Percentiles rank a stretch among this genome's conserved stretches.
These are phyloP conservation scores for Allantophomopsis lycopodina DNA, from an alignment of 2,329 filamentous ascomycete genomes.

Conservation along the genomic window DNA sequence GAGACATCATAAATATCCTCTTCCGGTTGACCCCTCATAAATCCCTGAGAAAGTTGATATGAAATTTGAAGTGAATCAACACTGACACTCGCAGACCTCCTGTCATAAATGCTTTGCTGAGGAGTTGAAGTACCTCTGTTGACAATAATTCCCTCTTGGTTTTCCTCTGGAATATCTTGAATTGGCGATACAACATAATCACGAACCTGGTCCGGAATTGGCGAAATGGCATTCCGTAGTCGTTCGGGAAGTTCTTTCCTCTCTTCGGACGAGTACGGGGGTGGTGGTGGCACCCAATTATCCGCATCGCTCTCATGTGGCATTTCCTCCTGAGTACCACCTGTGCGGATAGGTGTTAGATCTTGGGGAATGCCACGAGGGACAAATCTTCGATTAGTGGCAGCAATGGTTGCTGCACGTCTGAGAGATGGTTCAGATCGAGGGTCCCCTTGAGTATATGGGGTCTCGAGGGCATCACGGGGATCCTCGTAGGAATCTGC, in stretches of 20 bases:
- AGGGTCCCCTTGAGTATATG: constrained; percentile 60
- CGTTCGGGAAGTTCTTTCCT: constrained; percentile 19
- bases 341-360: constrained; percentile 48
- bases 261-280: constrained; percentile 59
- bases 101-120: no score
- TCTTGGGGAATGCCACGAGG: constrained; percentile 39
- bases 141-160: no score
- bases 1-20: constrained; percentile 20
- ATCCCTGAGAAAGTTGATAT: no score
- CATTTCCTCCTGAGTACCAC: constrained; percentile 56
- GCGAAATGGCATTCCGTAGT: constrained; percentile 16
- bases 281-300: constrained; percentile 78
- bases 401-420: constrained; percentile 64
- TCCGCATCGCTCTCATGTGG: constrained; percentile 81
- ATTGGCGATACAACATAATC: no score
- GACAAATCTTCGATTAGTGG: constrained; percentile 55
- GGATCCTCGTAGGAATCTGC: constrained; percentile 14
- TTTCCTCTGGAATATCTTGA: no score
- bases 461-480: constrained; percentile 47
- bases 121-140: no score
- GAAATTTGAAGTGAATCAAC: constrained; percentile 3
- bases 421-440: constrained; percentile 57
- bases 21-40: constrained; percentile 2
- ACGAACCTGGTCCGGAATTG: no score
- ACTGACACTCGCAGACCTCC: not conserved